Conservation (phyloP, 352 stramenopile species). For the Ophiocytium majus region DNA sequence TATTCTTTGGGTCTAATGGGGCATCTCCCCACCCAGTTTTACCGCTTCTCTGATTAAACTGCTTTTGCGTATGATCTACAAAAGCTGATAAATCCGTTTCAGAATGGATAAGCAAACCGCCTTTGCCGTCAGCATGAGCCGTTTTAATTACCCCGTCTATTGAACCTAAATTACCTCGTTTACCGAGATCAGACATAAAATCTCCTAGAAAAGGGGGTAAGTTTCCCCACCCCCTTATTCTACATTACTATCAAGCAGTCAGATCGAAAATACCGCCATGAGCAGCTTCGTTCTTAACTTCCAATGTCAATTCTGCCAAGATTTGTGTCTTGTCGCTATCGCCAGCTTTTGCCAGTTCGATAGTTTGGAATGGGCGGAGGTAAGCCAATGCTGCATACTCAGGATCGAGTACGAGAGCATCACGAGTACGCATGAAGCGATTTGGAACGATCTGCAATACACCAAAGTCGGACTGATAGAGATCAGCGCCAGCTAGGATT, state of each 20-base stretch:
- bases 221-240: no score
- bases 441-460: neutral
- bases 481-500: neutral
- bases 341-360: conserved; percentile 5
- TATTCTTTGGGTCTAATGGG: no score
- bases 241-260: neutral
- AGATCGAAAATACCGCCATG: neutral
- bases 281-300: neutral
- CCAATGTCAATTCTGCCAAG: neutral
- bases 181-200: no score
- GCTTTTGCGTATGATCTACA: no score
- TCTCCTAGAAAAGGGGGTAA: no score
- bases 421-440: neutral
- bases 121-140: no score
- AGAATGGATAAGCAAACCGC: no score
- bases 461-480: neutral
- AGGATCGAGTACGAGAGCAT: neutral
- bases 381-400: neutral
- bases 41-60: no score
- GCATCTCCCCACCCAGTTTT: no score
- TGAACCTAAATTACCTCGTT: no score
- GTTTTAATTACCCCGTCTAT: no score
- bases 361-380: neutral
- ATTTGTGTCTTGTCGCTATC: neutral
- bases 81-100: no score